These are phyloP conservation scores for Escallonia herrerae DNA, from an alignment of 129 eudicot species.

Conservation along the genomic window DNA sequence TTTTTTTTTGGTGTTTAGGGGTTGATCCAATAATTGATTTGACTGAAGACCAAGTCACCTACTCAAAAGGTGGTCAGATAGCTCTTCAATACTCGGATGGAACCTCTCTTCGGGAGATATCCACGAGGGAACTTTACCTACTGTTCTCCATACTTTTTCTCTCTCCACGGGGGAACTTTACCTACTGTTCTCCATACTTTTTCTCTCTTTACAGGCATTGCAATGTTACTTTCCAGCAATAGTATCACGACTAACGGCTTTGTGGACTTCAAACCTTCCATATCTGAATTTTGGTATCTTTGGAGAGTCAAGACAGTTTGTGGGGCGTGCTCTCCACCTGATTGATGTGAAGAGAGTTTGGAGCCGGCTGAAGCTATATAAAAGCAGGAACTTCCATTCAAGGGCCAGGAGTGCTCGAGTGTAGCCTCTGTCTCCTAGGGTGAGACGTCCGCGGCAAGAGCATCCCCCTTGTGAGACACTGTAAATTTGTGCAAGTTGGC, in stretches of 20 bases:
- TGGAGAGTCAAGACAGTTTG: conserved; percentile 70
- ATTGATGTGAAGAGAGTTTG: conserved; percentile 59
- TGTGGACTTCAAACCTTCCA: conserved; percentile 47
- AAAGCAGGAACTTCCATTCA: conserved; percentile 63
- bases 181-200: too few relatives aligned
- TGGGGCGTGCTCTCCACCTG: conserved; percentile 50
- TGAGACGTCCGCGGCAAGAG: conserved; percentile 46
- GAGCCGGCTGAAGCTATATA: conserved; percentile 46
- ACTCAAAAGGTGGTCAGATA: conserved; percentile 10
- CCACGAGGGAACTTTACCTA: too few relatives aligned
- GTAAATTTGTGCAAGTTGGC: neutral
- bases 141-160: conserved; percentile 39
- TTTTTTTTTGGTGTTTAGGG: conserved; percentile 2
- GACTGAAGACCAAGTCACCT: conserved; percentile 20
- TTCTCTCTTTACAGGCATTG: conserved; percentile 40
- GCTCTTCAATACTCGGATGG: conserved; percentile 25
- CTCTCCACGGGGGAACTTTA: too few relatives aligned
- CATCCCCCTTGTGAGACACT: neutral
- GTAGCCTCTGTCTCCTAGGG: conserved; percentile 77
- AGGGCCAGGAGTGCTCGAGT: conserved; percentile 78
- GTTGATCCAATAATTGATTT: conserved; percentile 33
- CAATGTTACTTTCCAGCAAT: conserved; percentile 41
- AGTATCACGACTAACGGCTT: conserved; percentile 26
- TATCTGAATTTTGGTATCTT: conserved; percentile 62
- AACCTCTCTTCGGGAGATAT: conserved; percentile 35